Conservation (phyloP, 495 filamentous ascomycete genomes). For the Trichoderma asperelloides region DNA sequence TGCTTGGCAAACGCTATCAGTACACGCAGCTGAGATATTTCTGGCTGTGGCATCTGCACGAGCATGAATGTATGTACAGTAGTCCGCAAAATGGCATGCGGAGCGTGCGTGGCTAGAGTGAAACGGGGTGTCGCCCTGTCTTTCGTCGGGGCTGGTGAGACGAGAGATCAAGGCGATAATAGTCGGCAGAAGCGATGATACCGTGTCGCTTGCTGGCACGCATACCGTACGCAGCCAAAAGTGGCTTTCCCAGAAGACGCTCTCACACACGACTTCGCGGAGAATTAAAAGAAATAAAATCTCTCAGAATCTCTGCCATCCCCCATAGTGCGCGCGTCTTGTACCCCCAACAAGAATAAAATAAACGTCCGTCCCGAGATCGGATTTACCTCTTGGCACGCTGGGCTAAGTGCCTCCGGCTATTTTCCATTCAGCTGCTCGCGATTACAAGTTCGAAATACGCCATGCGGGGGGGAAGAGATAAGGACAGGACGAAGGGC, state of each 20-base stretch:
- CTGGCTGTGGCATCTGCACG: background rate
- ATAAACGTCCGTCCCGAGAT: background rate
- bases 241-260: background rate
- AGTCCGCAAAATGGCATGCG: too few relatives aligned
- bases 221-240: background rate
- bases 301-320: background rate
- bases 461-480: constrained; percentile 3
- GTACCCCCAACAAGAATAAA: background rate
- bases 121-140: background rate
- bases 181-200: background rate
- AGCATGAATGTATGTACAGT: background rate
- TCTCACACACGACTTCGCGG: background rate
- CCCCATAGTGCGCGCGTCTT: background rate
- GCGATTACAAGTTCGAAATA: constrained; percentile 3
- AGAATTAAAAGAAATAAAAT: background rate
- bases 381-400: background rate
- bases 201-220: background rate
- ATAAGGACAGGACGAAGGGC: background rate
- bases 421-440: background rate
- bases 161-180: background rate
- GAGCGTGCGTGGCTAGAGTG: background rate
- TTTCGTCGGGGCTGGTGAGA: background rate
- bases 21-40: background rate
- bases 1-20: background rate
- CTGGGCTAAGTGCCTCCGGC: background rate